A percentile compares a stretch with the other conserved stretches of the same genome.
These are phyloP conservation scores for Aspergillus fijiensis DNA, from an alignment of 2,329 filamentous ascomycete genomes.

Conservation along the genomic window DNA sequence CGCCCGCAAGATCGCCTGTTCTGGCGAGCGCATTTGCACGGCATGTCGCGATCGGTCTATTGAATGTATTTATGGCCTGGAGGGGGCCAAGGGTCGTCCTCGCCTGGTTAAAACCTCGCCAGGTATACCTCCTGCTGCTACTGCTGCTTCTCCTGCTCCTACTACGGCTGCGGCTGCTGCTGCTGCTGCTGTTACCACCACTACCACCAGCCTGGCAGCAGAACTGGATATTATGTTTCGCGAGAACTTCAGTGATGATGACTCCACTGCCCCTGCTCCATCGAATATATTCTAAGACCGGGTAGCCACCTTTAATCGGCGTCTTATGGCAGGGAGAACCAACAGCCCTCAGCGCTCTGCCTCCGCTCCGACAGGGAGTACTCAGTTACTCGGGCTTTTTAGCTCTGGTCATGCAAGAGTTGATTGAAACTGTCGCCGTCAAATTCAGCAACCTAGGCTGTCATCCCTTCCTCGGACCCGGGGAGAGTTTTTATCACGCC, in stretches of 20 bases:
- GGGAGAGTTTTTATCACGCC: not conserved
- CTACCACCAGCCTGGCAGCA: not conserved
- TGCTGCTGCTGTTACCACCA: not conserved
- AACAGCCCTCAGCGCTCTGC: not conserved
- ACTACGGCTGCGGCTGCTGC: not conserved
- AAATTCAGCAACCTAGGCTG: conserved; percentile 1
- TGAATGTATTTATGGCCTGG: conserved; percentile 5
- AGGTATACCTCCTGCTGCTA: not conserved
- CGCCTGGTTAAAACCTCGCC: not conserved
- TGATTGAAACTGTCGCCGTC: not conserved
- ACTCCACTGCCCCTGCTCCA: not conserved
- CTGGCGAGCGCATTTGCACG: conserved; percentile 1
- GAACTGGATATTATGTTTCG: conserved; percentile 6
- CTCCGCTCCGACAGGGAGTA: not conserved
- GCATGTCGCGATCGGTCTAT: conserved; percentile 3
- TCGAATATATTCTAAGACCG: conserved; percentile 3
- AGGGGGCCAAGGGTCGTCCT: conserved; percentile 2
- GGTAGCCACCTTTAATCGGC: conserved; percentile 2
- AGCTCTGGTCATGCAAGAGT: conserved; percentile 1
- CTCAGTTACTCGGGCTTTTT: not conserved
- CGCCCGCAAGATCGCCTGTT: conserved; percentile 7
- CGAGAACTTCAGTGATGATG: conserved; percentile 1
- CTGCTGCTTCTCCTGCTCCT: not conserved
- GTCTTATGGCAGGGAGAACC: not conserved
- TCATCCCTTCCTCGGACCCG: not conserved